phyloP scores from a whole-genome alignment of 2,329 filamentous ascomycete species.

The Microdochium nivale region DNA sequence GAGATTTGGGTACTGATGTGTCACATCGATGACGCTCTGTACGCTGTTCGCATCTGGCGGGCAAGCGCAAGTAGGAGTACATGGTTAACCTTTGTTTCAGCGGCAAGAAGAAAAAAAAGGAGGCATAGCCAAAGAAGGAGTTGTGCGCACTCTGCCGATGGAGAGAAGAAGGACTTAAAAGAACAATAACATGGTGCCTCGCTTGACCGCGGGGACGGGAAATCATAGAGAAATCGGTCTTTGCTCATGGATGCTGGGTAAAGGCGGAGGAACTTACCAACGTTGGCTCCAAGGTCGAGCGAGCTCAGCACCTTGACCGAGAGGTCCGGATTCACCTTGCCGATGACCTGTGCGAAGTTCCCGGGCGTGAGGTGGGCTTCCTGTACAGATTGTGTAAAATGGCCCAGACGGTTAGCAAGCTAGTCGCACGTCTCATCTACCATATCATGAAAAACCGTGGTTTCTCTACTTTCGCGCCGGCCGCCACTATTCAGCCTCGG shows the following conservation, averaged over 20 bases:
- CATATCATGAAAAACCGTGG: too few species aligned
- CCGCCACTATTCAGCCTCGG: too few species aligned
- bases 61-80: conserved; percentile 3
- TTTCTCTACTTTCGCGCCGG: too few species aligned
- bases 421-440: too few species aligned
- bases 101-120: too few species aligned
- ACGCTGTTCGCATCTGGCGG: conserved; percentile 63
- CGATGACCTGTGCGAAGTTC: conserved; percentile 68
- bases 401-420: conserved; percentile 2
- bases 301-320: conserved; percentile 62
- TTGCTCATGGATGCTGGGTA: too few species aligned
- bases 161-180: too few species aligned
- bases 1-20: conserved; percentile 71
- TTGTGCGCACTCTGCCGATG: too few species aligned
- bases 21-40: conserved; percentile 75
- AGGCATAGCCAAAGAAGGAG: too few species aligned
- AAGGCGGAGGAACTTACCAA: conserved; percentile 47
- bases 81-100: not conserved
- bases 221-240: not conserved
- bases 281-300: conserved; percentile 57
- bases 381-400: conserved; percentile 30
- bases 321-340: conserved; percentile 69
- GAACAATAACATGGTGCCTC: too few species aligned
- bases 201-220: not conserved
- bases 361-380: conserved; percentile 62